phyloP scores from a whole-genome alignment of 345 rosid species.

The Syzygium oleosum region DNA sequence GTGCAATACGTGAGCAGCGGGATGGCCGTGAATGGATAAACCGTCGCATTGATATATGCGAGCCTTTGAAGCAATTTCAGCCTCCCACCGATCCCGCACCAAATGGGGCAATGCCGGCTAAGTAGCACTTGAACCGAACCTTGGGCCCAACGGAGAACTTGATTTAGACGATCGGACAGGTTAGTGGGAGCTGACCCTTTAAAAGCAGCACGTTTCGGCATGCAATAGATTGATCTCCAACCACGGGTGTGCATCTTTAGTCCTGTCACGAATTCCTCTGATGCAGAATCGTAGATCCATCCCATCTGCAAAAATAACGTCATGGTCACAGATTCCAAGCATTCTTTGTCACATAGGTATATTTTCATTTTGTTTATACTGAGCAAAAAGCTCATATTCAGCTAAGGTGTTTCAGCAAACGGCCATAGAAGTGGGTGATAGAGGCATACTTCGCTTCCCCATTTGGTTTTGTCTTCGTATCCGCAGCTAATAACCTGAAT shows the following conservation, averaged over 20 bases:
- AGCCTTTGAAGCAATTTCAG: conserved; percentile 16
- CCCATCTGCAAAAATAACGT: conserved; percentile 5
- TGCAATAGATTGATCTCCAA: conserved; percentile 16
- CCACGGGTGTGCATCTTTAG: conserved; percentile 30
- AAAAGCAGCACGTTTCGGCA: conserved; percentile 4
- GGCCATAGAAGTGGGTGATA: background rate
- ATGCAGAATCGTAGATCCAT: conserved; percentile 36
- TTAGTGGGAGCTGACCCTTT: conserved; percentile 1
- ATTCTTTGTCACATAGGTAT: background rate
- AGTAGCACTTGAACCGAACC: conserved; percentile 10
- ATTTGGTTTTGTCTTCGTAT: conserved; percentile 13
- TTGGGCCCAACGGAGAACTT: conserved; percentile 10
- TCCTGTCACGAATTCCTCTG: conserved; percentile 33
- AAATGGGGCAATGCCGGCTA: conserved; percentile 32
- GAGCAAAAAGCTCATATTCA: background rate
- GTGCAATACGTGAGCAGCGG: conserved; percentile 34
- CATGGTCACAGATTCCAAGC: background rate
- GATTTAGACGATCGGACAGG: conserved; percentile 12
- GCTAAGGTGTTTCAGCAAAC: background rate
- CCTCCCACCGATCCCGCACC: conserved; percentile 23
- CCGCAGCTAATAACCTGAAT: conserved; percentile 20
- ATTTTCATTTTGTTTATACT: background rate
- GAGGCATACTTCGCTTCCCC: conserved; percentile 15
- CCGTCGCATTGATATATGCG: conserved; percentile 29
- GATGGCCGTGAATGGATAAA: conserved; percentile 31